Base-by-base conservation (phyloP, 176 grass and related monocot species). In the Aegilops tauschii region DNA sequence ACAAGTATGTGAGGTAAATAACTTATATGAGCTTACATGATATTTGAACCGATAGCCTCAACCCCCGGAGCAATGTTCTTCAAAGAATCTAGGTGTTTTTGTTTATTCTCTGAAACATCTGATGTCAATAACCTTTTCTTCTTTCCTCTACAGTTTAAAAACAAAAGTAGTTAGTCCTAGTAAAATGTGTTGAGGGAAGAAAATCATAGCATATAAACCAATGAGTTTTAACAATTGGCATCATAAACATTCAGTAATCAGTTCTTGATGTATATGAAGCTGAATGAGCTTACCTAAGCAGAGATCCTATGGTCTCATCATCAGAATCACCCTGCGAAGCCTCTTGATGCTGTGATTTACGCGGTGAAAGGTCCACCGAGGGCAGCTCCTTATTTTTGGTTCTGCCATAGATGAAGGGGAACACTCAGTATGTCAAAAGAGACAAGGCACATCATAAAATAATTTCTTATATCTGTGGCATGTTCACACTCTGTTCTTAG, bases 251-350 rank as follows among this genome's bases (percentile, higher is more conserved):
- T 52, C 66, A 52, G 78, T 77, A 59, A 12, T 68, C 34, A 77
- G 65, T 39, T 25, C 20, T 76, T 45, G 18, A 65, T 69, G 36
- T 69, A 84, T 75, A 77, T 59, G 63, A 68, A 88, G 76, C 47
- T 54, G 78, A 85, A 76, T 73, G 31, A 56, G 64, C 72, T 92
- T 88, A 98, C 95, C 93, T 91, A 82, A 90, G 70, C 76, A 98
- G 65, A 79, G 93, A 91, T 56, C 80, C 80, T 76, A 95, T 90
- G 10, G 86, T 83, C 45, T 85, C 86, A 74, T 88, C 61, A 70
- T 95, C 91, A 86, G 91, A 93, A 83, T 88, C 45, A 1, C 83
- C 86, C 65, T 70, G 61, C 42, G 27, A 73, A 90, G 30, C 47
- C 79, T 92, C 91, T 59, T 83, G 65, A 86, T 81, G 61, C 76